Percentiles rank a stretch among this genome's conserved stretches.
Evolutionary conservation across 2,329 filamentous ascomycete species (phyloP).

Genomic region (Cytospora leucostoma): DNA sequence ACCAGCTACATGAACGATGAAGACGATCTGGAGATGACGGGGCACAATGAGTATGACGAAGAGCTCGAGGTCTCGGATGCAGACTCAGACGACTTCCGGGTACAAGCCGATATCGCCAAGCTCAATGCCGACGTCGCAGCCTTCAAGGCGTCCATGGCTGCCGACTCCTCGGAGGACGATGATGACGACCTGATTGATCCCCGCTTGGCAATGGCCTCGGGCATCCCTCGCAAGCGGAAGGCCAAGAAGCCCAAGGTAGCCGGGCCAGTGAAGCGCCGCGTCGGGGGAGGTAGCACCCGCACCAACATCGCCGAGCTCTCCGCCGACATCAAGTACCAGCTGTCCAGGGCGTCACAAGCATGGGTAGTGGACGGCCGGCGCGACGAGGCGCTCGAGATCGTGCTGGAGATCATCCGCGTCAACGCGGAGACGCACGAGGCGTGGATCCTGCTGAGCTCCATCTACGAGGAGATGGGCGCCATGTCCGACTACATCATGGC

Average conservation of each 20-base stretch:
- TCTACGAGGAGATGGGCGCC: slow-evolving; percentile 62
- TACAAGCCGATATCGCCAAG: slow-evolving; percentile 42
- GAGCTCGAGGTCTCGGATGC: slow-evolving; percentile 38
- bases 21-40: slow-evolving; percentile 29
- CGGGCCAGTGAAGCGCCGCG: slow-evolving; percentile 32
- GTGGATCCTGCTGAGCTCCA: slow-evolving; percentile 63
- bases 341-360: slow-evolving; percentile 67
- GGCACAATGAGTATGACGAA: slow-evolving; percentile 25
- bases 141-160: slow-evolving; percentile 35
- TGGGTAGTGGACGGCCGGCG: slow-evolving; percentile 58
- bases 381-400: slow-evolving; percentile 56
- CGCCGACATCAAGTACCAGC: slow-evolving; percentile 68
- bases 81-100: slow-evolving; percentile 45
- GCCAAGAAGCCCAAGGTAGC: slow-evolving; percentile 22
- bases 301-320: slow-evolving; percentile 65
- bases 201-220: slow-evolving; percentile 18
- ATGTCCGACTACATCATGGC: slow-evolving; percentile 59
- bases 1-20: slow-evolving; percentile 27
- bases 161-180: slow-evolving; percentile 21
- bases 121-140: slow-evolving; percentile 41
- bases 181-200: slow-evolving; percentile 21
- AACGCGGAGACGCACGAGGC: slow-evolving; percentile 68
- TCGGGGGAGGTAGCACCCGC: slow-evolving; percentile 44
- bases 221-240: slow-evolving; percentile 24
- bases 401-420: slow-evolving; percentile 66